Conservation (phyloP, 108 stramenopile genomes). For the Nannochloropsis salina region DNA sequence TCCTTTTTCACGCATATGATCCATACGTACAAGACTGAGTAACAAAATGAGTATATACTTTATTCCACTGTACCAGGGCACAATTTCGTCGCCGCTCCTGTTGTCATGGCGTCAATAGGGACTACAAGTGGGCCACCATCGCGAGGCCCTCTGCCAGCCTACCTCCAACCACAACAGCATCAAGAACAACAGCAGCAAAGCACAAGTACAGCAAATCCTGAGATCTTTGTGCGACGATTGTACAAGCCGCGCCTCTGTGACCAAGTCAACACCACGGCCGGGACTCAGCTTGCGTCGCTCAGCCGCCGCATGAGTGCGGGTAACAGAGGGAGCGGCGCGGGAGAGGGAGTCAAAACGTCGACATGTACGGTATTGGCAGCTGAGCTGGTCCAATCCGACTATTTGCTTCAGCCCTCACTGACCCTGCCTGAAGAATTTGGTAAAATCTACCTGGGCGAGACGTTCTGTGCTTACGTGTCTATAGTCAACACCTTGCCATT, state of each 20-base stretch:
- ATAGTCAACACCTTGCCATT: not conserved
- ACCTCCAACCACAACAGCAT: not conserved
- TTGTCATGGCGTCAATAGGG: too few relatives aligned
- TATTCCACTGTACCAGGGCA: too few relatives aligned
- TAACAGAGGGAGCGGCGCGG: not conserved
- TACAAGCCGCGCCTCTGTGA: conserved; percentile 13
- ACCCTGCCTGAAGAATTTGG: conserved; percentile 7
- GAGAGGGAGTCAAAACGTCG: not conserved
- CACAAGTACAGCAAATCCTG: not conserved
- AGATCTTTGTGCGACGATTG: conserved; percentile 2
- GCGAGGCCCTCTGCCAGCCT: not conserved
- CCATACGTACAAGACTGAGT: too few relatives aligned
- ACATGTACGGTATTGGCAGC: not conserved
- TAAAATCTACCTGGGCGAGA: not conserved
- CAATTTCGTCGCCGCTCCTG: too few relatives aligned
- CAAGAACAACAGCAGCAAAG: not conserved
- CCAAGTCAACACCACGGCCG: not conserved
- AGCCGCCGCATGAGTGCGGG: conserved; percentile 4
- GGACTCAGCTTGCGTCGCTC: not conserved
- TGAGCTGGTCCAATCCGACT: conserved; percentile 5
- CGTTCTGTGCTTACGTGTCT: conserved; percentile 8
- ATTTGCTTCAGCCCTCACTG: not conserved
- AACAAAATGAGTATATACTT: too few relatives aligned
- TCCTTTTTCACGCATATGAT: too few relatives aligned
- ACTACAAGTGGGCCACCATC: too few relatives aligned